Evolutionary conservation across 2,329 filamentous ascomycete genomes (phyloP).

Genomic region (Hypoxylon sp.): DNA sequence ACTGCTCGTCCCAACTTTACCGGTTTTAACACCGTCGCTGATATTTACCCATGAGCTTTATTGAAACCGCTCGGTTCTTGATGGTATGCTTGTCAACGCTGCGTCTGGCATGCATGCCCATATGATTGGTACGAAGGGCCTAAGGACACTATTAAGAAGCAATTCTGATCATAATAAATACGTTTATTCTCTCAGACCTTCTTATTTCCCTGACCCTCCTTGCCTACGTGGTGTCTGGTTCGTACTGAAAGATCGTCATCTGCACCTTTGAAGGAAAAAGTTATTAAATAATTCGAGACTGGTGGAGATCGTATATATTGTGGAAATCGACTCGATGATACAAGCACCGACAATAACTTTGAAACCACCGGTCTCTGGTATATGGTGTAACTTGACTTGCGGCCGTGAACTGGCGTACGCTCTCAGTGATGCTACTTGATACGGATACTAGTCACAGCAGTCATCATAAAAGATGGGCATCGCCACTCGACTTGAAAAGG

Average conservation of each 20-base stretch:
- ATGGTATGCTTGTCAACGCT: neutral
- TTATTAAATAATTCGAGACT: neutral
- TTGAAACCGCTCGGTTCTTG: conserved; percentile 16
- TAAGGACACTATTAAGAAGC: conserved; percentile 15
- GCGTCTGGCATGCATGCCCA: conserved; percentile 4
- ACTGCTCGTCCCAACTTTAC: conserved; percentile 4
- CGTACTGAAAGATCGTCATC: neutral
- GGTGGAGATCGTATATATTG: neutral
- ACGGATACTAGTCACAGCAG: neutral
- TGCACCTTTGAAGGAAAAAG: neutral
- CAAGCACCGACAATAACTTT: neutral
- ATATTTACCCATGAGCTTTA: conserved; percentile 14
- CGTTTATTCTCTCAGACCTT: conserved; percentile 12
- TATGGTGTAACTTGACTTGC: neutral
- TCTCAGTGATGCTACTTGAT: conserved; percentile 5
- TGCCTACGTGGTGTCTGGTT: neutral
- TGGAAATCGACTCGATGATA: neutral
- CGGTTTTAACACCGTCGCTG: neutral
- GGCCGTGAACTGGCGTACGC: neutral
- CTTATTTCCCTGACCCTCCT: conserved; percentile 6
- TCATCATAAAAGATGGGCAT: neutral
- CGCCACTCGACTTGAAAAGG: neutral
- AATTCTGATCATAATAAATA: conserved; percentile 28
- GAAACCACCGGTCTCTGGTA: neutral
- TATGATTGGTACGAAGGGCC: neutral